Base-by-base conservation (phyloP, 2,329 filamentous ascomycete species). In the Colletotrichum lindemuthianum region DNA sequence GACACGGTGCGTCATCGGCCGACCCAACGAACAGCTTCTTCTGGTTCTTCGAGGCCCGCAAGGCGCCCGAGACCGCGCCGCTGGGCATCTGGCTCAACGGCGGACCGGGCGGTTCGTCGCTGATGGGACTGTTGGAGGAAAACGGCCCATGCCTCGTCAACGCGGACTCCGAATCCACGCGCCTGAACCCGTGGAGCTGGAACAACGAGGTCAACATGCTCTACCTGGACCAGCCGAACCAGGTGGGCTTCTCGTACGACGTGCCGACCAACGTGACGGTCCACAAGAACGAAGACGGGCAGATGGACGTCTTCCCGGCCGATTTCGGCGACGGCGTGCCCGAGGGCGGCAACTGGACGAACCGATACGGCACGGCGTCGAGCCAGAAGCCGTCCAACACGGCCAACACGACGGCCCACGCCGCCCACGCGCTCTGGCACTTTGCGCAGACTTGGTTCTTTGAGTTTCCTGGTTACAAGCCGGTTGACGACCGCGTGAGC, bases 171-270 rank as follows among this genome's bases (percentile, higher is more conserved):
- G 77, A 80, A 52, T 74, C 80, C 5, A 80, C 83, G 51, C 75
- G 79, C 37, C 63, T 78, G 11, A 88, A 88, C 61, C 82, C 83
- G 0, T 87, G 81, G 78, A 81, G 82, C 34, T 87, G 84, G 84
- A 84, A 87, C 70, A 78, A 82, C 61, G 81, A 78, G 49, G 63
- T 81, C 40, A 87, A 87, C 69, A 74, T 87, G 66, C 69, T 81
- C 6, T 81, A 78, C 63, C 76, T 81, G 60, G 78, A 84, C 72
- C 81, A 83, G 74, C 87, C 87, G 8, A 85, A 87, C 52, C 87
- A 90, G 73, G 82, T 89, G 9, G 84, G 85, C 43, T 86, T 88
- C 65, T 88, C 86, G 1, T 86, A 84, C 69, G 90, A 91, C 70
- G 81, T 81, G 8, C 73, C 80, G 10, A 84, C 81, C n/a, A 89